Percentiles rank a stretch among this genome's conserved stretches.
These are phyloP conservation scores for Telopea speciosissima DNA, from an alignment of 177 flowering plant species.

Conservation along the genomic window DNA sequence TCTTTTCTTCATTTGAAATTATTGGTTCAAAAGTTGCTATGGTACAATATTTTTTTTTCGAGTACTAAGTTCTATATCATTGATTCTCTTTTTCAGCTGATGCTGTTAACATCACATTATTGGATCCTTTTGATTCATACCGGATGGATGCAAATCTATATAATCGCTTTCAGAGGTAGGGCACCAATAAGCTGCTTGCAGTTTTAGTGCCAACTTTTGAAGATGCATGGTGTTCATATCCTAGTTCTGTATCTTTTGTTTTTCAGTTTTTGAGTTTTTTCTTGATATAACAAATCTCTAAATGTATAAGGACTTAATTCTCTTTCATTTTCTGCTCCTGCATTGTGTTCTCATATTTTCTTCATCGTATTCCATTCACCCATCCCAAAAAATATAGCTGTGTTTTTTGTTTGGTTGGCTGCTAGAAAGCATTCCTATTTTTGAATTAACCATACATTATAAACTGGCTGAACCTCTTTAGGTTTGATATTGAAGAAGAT, in stretches of 20 bases:
- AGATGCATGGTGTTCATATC: background rate
- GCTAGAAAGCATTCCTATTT: background rate
- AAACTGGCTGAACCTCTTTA: constrained; percentile 14
- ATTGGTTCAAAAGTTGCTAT: no score
- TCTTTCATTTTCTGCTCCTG: background rate
- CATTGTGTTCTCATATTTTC: background rate
- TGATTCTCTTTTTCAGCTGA: constrained; percentile 44
- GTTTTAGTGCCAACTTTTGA: background rate
- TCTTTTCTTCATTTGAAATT: no score
- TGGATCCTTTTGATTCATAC: constrained; percentile 40
- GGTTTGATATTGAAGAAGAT: constrained; percentile 78
- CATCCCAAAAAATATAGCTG: background rate
- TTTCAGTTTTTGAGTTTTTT: no score
- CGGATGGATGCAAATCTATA: constrained; percentile 27
- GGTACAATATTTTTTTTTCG: background rate
- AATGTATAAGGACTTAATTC: background rate
- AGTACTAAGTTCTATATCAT: background rate
- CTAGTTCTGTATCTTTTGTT: background rate
- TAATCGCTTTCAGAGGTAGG: constrained; percentile 70
- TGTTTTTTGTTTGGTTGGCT: background rate
- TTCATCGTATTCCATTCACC: background rate
- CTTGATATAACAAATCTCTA: no score
- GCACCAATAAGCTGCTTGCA: background rate
- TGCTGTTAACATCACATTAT: constrained; percentile 55
- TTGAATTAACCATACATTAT: background rate